Evolutionary conservation across 257 asterid species (phyloP).

Genomic region (Nicotiana paniculata): DNA sequence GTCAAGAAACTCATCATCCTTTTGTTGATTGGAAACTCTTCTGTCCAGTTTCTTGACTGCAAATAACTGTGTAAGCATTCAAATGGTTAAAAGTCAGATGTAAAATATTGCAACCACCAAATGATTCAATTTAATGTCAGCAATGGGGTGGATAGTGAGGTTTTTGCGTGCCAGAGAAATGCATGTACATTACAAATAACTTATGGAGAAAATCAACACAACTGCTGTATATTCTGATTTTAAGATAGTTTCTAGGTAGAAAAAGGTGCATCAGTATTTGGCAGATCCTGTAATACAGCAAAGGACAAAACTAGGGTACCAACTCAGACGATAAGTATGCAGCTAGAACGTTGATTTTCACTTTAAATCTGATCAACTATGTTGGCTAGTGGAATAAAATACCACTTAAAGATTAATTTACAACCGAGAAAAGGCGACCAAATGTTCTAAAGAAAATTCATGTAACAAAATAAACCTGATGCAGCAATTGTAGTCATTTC

Average conservation of each 20-base stretch:
- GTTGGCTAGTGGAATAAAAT: background rate
- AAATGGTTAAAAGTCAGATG: slow-evolving; percentile 5
- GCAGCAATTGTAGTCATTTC: slow-evolving; percentile 3
- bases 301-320: background rate
- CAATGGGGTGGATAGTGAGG: background rate
- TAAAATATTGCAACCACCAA: background rate
- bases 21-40: slow-evolving; percentile 65
- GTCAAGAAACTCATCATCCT: slow-evolving; percentile 80
- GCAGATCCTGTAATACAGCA: background rate
- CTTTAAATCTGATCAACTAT: background rate
- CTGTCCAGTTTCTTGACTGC: slow-evolving; percentile 88
- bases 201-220: background rate
- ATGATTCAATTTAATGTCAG: background rate
- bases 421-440: background rate
- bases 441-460: background rate
- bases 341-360: background rate
- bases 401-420: background rate
- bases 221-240: background rate
- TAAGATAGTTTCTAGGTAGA: background rate
- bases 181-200: background rate
- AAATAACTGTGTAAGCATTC: slow-evolving; percentile 48
- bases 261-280: slow-evolving; percentile 1
- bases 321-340: background rate
- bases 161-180: background rate
- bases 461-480: background rate